Percentiles rank a stretch among this genome's conserved stretches.
phyloP scores from a whole-genome alignment of 2,329 filamentous ascomycete genomes.

The Ophiognomonia clavigignenti-juglandacearum region DNA sequence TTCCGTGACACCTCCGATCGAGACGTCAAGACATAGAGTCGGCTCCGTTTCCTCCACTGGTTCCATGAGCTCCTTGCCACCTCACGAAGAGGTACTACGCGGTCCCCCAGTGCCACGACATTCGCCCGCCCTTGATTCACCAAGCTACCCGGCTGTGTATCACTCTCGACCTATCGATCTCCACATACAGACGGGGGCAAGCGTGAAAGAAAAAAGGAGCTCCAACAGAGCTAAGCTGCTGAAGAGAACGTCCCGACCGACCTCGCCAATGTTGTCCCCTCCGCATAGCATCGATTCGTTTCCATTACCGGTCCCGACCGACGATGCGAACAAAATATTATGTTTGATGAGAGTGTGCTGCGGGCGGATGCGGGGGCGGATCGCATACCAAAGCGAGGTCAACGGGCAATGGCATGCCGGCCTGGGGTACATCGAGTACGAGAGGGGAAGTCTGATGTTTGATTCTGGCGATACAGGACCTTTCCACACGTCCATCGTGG shows the following conservation, averaged over 20 bases:
- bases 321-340: conserved; percentile 67
- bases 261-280: conserved; percentile 49
- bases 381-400: conserved; percentile 64
- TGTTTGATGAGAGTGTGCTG: conserved; percentile 72
- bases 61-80: conserved; percentile 49
- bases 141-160: conserved; percentile 36
- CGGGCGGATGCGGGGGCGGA: conserved; percentile 73
- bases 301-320: conserved; percentile 54
- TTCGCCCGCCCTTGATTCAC: conserved; percentile 36
- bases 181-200: conserved; percentile 26
- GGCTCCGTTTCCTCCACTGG: conserved; percentile 65
- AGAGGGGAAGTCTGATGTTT: conserved; percentile 69
- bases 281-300: conserved; percentile 57
- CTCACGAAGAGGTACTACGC: conserved; percentile 40
- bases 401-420: conserved; percentile 62
- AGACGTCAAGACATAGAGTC: conserved; percentile 55
- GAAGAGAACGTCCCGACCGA: conserved; percentile 52
- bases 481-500: conserved; percentile 63
- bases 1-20: conserved; percentile 31
- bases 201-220: conserved; percentile 42
- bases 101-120: conserved; percentile 32
- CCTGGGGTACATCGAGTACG: conserved; percentile 74
- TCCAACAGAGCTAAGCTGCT: conserved; percentile 44
- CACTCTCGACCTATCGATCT: conserved; percentile 29
- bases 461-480: conserved; percentile 63